Conservation (phyloP, 2,329 filamentous ascomycete genomes). For the Alternaria brassicae region DNA sequence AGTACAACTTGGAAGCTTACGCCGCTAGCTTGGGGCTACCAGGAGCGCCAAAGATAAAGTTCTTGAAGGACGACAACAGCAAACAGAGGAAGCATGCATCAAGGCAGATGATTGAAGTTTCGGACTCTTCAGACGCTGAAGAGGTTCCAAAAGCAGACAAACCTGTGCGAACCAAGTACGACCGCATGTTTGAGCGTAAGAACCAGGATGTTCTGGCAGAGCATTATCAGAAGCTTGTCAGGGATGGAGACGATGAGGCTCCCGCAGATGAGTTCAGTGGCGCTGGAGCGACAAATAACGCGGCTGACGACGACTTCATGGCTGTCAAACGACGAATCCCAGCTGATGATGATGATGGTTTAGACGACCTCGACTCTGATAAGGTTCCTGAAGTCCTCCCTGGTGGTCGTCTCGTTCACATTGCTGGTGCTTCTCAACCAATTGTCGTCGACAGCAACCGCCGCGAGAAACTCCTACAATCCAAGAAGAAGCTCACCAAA, state of each 20-base stretch:
- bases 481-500: conserved; percentile 92
- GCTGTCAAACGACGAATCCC: conserved; percentile 87
- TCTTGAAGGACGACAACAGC: conserved; percentile 85
- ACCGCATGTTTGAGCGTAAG: conserved; percentile 95
- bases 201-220: conserved; percentile 96
- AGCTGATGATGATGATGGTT: conserved; percentile 69
- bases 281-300: conserved; percentile 45
- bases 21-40: conserved; percentile 86
- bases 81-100: conserved; percentile 89
- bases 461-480: conserved; percentile 91
- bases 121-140: conserved; percentile 69
- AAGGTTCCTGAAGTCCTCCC: conserved; percentile 47
- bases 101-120: conserved; percentile 64
- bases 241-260: conserved; percentile 55
- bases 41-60: conserved; percentile 91
- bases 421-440: conserved; percentile 71
- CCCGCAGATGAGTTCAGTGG: conserved; percentile 47
- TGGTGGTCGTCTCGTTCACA: conserved; percentile 66
- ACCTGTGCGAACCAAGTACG: conserved; percentile 90
- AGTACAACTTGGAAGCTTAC: conserved; percentile 84
- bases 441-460: conserved; percentile 93
- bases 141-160: conserved; percentile 59
- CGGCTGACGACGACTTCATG: conserved; percentile 82
- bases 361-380: conserved; percentile 54
- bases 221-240: conserved; percentile 89